phyloP scores from a whole-genome alignment of 257 asterid genomes.

The Asclepias syriaca region DNA sequence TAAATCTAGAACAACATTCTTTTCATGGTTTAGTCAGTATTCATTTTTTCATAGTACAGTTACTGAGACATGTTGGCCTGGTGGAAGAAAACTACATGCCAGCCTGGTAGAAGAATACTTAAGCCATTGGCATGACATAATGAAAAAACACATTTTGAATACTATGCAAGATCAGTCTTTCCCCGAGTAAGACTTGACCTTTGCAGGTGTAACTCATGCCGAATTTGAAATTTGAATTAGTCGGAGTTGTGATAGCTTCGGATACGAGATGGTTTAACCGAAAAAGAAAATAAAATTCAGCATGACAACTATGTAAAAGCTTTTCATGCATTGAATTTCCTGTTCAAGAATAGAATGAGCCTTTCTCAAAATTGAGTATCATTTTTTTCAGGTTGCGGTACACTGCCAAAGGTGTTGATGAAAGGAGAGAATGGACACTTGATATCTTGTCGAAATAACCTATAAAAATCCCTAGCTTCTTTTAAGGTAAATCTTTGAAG shows the following conservation, averaged over 20 bases:
- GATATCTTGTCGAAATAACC: background rate
- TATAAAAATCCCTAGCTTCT: background rate
- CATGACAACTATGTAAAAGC: background rate
- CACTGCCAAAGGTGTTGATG: background rate
- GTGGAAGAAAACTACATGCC: background rate
- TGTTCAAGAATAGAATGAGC: no score
- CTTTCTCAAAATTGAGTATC: no score
- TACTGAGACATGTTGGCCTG: background rate
- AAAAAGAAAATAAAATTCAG: background rate
- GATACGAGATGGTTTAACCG: no score
- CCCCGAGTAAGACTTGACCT: no score
- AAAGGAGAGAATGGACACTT: constrained; percentile 1
- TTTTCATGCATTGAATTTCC: background rate
- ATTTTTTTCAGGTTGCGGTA: background rate
- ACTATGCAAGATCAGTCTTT: no score
- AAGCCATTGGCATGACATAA: no score
- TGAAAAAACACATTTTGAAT: no score
- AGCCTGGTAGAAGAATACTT: no score
- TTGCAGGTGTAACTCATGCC: no score
- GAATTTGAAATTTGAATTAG: no score
- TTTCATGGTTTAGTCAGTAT: background rate
- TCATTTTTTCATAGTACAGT: background rate
- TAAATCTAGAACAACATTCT: background rate
- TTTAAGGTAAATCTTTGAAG: background rate
- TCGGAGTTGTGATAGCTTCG: no score